phyloP scores from a whole-genome alignment of 1,284 basidiomycete species.

The Gomphus bonarii region DNA sequence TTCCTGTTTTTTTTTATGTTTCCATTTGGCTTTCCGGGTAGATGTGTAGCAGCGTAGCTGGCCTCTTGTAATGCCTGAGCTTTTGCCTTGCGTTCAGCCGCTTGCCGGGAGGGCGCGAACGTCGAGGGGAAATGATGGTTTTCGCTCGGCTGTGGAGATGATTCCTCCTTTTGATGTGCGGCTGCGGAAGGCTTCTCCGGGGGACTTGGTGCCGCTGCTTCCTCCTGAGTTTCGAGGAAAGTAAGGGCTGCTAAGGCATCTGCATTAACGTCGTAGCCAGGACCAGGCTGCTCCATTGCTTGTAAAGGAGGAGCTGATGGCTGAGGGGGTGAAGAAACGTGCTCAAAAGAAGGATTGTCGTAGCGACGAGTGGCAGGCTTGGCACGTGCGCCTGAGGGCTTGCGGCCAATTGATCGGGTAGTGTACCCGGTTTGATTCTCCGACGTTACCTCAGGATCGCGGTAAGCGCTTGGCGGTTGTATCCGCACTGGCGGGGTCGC shows the following conservation, averaged over 20 bases:
- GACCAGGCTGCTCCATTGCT: background rate
- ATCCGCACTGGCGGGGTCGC: constrained; percentile 1
- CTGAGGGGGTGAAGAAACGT: constrained; percentile 1
- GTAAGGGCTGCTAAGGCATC: constrained; percentile 70
- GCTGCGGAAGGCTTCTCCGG: constrained; percentile 9
- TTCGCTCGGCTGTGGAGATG: constrained; percentile 4
- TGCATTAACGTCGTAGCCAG: constrained; percentile 37
- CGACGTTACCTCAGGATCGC: background rate
- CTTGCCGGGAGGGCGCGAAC: constrained; percentile 75
- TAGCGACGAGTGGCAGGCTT: constrained; percentile 28
- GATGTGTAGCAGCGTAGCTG: constrained; percentile 59
- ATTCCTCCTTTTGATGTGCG: constrained; percentile 14
- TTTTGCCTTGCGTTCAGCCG: constrained; percentile 73
- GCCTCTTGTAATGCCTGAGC: constrained; percentile 74
- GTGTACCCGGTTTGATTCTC: constrained; percentile 9
- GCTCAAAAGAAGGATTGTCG: background rate
- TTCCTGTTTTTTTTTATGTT: constrained; percentile 36
- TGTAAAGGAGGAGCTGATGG: background rate
- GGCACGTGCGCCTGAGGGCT: constrained; percentile 82
- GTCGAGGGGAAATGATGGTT: constrained; percentile 55
- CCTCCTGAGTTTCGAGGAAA: constrained; percentile 54
- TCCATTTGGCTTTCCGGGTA: constrained; percentile 62
- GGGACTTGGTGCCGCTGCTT: constrained; percentile 14
- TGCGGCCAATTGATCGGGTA: constrained; percentile 45
- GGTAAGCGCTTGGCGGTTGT: constrained; percentile 4